phyloP scores from a whole-genome alignment of 257 asterid species.

The Datura wrightii region DNA sequence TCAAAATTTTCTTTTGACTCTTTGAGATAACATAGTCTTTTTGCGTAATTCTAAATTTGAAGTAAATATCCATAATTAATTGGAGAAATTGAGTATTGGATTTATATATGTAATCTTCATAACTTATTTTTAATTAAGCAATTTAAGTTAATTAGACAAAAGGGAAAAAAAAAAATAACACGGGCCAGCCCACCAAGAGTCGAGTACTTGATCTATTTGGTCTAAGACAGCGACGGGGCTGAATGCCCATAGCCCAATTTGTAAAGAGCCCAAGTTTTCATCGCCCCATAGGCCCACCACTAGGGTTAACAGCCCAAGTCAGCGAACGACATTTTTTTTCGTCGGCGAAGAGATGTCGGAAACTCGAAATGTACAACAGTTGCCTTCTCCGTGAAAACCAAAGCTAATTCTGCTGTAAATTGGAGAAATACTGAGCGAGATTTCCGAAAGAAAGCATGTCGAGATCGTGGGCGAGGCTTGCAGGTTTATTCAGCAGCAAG shows the following conservation, averaged over 20 bases:
- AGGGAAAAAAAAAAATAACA: neutral
- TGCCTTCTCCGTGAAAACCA: neutral
- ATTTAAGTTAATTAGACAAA: neutral
- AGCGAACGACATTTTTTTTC: no score
- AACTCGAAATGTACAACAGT: neutral
- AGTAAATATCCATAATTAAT: no score
- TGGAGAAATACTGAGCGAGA: neutral
- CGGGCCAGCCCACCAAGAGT: neutral
- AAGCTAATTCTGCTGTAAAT: neutral
- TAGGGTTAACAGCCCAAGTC: neutral
- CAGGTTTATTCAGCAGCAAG: constrained; percentile 67
- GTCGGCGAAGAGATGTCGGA: neutral
- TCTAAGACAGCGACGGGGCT: neutral
- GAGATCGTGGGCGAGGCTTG: constrained; percentile 66
- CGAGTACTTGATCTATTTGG: no score
- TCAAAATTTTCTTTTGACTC: no score
- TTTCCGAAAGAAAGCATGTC: constrained; percentile 24
- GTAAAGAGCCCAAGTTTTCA: neutral
- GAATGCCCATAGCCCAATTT: neutral
- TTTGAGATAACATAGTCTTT: no score
- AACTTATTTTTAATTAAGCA: no score
- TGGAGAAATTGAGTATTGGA: no score
- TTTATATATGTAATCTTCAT: no score
- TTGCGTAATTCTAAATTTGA: no score
- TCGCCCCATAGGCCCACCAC: neutral